Percentiles rank a stretch among this genome's conserved stretches.
Evolutionary conservation across 805 yeast genomes (phyloP).

Genomic region (Danielozyma ontarioensis): DNA sequence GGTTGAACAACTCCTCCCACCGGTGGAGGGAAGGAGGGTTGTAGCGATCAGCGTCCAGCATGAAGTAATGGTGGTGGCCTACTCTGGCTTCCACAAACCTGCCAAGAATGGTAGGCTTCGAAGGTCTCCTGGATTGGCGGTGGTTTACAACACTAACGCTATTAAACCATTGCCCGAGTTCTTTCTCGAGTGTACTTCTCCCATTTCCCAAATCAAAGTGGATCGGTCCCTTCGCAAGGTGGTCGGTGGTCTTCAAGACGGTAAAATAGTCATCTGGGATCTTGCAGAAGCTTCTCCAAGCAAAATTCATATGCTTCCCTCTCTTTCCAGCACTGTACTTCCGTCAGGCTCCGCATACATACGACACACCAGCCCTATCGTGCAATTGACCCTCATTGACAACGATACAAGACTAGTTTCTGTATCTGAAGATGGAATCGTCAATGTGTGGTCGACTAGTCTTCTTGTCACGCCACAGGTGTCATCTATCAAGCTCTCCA

Average conservation of each 20-base stretch:
- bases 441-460: conserved; percentile 15
- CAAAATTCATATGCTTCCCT: conserved; percentile 11
- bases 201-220: conserved; percentile 36
- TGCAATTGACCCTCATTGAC: conserved; percentile 6
- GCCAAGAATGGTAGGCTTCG: conserved; percentile 20
- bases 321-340: conserved; percentile 11
- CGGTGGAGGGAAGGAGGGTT: neutral
- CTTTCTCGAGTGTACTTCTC: conserved; percentile 36
- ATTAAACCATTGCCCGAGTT: conserved; percentile 26
- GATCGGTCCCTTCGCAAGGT: conserved; percentile 36
- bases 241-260: conserved; percentile 46
- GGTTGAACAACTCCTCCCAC: no score
- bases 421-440: conserved; percentile 11
- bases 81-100: neutral
- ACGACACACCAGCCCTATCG: conserved; percentile 3
- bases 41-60: neutral
- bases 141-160: conserved; percentile 27
- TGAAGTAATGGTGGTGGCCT: neutral
- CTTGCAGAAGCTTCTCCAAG: conserved; percentile 12
- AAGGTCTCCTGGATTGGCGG: conserved; percentile 19
- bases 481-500: conserved; percentile 6
- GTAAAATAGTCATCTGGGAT: conserved; percentile 51
- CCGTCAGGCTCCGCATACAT: conserved; percentile 3
- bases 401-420: conserved; percentile 8
- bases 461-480: conserved; percentile 13